Evolutionary conservation across 2,329 filamentous ascomycete genomes (phyloP).

Genomic region (Cordyceps tenuipes): DNA sequence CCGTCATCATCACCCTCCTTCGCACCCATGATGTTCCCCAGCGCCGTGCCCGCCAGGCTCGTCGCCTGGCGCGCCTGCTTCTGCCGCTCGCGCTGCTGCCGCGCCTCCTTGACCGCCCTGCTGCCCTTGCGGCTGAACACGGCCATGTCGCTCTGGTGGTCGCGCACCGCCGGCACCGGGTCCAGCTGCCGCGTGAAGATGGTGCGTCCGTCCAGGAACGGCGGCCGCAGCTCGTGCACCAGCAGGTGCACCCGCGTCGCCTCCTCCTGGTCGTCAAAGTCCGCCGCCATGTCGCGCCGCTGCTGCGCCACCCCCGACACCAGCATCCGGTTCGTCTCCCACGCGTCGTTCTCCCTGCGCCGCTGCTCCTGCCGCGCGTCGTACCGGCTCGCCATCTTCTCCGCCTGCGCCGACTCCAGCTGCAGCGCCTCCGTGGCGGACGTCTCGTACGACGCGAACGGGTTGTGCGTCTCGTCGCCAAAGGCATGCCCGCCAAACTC

Average conservation of each 20-base stretch:
- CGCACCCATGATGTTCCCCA: slow-evolving; percentile 92
- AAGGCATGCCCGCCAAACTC: slow-evolving; percentile 75
- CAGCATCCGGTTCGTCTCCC: slow-evolving; percentile 98
- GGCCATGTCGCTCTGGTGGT: slow-evolving; percentile 96
- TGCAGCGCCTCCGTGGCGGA: slow-evolving; percentile 66
- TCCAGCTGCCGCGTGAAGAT: slow-evolving; percentile 97
- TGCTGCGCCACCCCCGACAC: slow-evolving; percentile 95
- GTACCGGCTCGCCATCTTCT: slow-evolving; percentile 69
- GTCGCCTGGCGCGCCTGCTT: slow-evolving; percentile 94
- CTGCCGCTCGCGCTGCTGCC: slow-evolving; percentile 87
- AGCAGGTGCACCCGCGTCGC: slow-evolving; percentile 80
- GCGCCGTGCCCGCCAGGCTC: slow-evolving; percentile 79
- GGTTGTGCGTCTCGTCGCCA: slow-evolving; percentile 88
- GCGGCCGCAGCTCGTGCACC: slow-evolving; percentile 87
- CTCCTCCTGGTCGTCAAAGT: slow-evolving; percentile 91
- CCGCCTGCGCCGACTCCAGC: slow-evolving; percentile 67
- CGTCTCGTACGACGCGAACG: slow-evolving; percentile 70
- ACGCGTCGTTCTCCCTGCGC: slow-evolving; percentile 91
- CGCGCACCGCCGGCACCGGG: slow-evolving; percentile 83
- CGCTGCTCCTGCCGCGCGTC: slow-evolving; percentile 70
- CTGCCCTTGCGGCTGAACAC: slow-evolving; percentile 96
- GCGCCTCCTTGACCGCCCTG: slow-evolving; percentile 79
- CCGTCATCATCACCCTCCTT: slow-evolving; percentile 87
- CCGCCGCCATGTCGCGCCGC: slow-evolving; percentile 67
- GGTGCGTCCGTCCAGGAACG: slow-evolving; percentile 88